These are phyloP conservation scores for Aspergillus latus DNA, from an alignment of 2,329 filamentous ascomycete genomes.

Conservation along the genomic window DNA sequence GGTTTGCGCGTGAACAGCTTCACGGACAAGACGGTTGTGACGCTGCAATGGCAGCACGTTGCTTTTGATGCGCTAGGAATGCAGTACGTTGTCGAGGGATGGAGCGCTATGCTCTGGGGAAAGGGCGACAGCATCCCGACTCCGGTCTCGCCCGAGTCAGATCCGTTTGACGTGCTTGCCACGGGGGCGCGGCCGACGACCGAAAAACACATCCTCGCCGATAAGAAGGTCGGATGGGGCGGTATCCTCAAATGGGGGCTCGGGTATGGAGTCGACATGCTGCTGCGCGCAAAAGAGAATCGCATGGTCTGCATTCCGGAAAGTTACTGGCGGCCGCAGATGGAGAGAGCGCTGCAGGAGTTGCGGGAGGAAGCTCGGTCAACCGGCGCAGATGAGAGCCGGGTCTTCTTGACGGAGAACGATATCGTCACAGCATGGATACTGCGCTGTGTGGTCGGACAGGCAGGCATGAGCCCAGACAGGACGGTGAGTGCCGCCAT, in stretches of 20 bases:
- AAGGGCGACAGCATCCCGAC: slow-evolving; percentile 11
- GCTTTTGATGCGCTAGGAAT: slow-evolving; percentile 21
- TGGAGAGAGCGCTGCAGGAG: slow-evolving; percentile 18
- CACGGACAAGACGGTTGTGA: slow-evolving; percentile 18
- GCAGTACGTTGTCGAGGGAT: slow-evolving; percentile 20
- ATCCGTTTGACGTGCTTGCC: slow-evolving; percentile 16
- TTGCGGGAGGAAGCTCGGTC: slow-evolving; percentile 14
- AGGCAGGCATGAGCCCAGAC: slow-evolving; percentile 12
- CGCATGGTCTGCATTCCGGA: slow-evolving; percentile 21
- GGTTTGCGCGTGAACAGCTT: slow-evolving; percentile 21
- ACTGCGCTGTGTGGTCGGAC: slow-evolving; percentile 17
- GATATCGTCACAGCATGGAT: slow-evolving; percentile 21
- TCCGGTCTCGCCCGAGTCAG: slow-evolving; percentile 6
- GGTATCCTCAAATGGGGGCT: slow-evolving; percentile 20
- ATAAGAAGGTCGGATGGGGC: slow-evolving; percentile 11
- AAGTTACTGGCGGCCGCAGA: slow-evolving; percentile 17
- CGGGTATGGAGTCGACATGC: slow-evolving; percentile 20
- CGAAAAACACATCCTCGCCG: slow-evolving; percentile 6
- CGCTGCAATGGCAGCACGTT: slow-evolving; percentile 23
- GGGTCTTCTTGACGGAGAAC: slow-evolving; percentile 20
- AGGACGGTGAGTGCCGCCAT: background rate
- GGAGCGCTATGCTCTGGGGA: slow-evolving; percentile 21
- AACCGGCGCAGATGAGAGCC: slow-evolving; percentile 11
- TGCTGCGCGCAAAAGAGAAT: slow-evolving; percentile 21
- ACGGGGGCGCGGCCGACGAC: background rate